Conservation (phyloP, 495 filamentous ascomycete genomes). For the Aspergillus steynii region DNA sequence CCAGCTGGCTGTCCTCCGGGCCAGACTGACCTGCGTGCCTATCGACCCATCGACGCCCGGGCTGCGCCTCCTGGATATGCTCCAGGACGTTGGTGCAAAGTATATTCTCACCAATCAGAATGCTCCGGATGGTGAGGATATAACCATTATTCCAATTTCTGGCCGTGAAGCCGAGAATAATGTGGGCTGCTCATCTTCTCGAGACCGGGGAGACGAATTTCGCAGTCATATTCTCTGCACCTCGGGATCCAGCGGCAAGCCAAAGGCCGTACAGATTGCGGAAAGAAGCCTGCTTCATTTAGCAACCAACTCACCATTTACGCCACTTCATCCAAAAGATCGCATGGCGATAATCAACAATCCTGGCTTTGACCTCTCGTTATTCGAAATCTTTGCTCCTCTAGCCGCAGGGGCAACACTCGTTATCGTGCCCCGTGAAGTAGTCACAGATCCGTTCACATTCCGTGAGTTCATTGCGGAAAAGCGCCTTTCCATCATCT, state of each 20-base stretch:
- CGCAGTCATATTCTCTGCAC: constrained; percentile 15
- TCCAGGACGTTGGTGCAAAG: constrained; percentile 1
- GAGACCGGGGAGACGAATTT: background rate
- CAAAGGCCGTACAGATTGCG: constrained; percentile 13
- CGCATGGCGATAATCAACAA: constrained; percentile 12
- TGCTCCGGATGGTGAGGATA: background rate
- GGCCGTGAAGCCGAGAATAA: background rate
- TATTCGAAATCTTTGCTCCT: constrained; percentile 10
- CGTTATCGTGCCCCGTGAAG: constrained; percentile 7
- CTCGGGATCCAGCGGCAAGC: constrained; percentile 11
- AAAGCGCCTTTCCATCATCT: constrained; percentile 3
- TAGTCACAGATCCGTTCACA: constrained; percentile 12
- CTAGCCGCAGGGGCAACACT: constrained; percentile 8
- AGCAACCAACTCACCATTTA: background rate
- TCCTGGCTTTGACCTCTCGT: constrained; percentile 13
- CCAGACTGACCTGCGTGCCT: constrained; percentile 11
- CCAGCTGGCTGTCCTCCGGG: constrained; percentile 12
- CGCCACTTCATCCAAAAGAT: constrained; percentile 1
- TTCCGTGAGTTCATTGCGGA: constrained; percentile 7
- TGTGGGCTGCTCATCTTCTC: background rate
- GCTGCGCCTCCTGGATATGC: constrained; percentile 4
- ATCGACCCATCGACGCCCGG: constrained; percentile 5
- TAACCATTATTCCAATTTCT: background rate
- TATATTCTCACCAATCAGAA: constrained; percentile 9
- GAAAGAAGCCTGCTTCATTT: constrained; percentile 12